Evolutionary conservation across 306 rosid species (phyloP).

Genomic region (Citrullus mucosospermus): DNA sequence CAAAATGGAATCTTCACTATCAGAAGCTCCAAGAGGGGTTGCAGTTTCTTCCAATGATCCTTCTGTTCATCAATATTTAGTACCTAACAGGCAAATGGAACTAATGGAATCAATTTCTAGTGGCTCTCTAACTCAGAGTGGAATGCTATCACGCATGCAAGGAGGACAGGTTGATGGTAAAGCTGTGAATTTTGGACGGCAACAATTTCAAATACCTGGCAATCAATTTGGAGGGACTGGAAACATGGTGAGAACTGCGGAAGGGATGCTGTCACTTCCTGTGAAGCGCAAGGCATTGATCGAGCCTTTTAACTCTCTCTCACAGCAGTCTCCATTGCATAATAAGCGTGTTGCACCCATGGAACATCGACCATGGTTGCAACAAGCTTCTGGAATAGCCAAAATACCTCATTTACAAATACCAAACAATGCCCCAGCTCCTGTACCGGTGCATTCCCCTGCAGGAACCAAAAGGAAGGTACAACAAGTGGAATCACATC

Average conservation of each 20-base stretch:
- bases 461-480: conserved; percentile 44
- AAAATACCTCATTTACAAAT: conserved; percentile 25
- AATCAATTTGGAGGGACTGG: conserved; percentile 33
- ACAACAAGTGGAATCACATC: conserved; percentile 32
- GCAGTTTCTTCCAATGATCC: conserved; percentile 30
- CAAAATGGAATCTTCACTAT: conserved; percentile 35
- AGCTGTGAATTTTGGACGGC: conserved; percentile 17
- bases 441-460: conserved; percentile 14
- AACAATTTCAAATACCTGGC: conserved; percentile 16
- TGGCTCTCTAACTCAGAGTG: conserved; percentile 26
- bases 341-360: conserved; percentile 40
- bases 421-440: conserved; percentile 24
- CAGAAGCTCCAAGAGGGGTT: conserved; percentile 37
- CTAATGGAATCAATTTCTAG: conserved; percentile 23
- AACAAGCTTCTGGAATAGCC: conserved; percentile 31
- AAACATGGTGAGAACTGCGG: conserved; percentile 14
- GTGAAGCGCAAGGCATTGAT: conserved; percentile 56
- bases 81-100: conserved; percentile 25
- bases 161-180: conserved; percentile 27
- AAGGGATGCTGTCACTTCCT: conserved; percentile 26
- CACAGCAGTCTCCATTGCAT: conserved; percentile 21
- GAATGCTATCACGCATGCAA: conserved; percentile 21
- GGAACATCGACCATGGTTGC: conserved; percentile 75
- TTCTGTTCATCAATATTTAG: conserved; percentile 26
- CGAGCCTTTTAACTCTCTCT: conserved; percentile 23